Conservation (phyloP, 371 early-diverging fungal species). For the Actinomortierella ambigua region DNA sequence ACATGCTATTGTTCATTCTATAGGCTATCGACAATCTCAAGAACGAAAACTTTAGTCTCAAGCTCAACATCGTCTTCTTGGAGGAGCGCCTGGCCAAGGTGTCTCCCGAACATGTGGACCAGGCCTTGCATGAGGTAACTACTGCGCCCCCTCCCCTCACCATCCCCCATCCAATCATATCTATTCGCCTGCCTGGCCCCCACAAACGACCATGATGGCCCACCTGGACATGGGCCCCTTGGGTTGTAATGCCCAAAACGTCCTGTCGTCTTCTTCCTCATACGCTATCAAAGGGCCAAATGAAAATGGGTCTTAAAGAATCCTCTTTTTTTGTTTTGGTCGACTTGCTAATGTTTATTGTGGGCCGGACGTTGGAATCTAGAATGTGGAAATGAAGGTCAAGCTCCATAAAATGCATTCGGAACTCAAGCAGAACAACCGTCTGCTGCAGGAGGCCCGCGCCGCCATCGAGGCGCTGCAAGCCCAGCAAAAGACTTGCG, state of each 20-base stretch:
- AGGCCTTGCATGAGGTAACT: slow-evolving; percentile 60
- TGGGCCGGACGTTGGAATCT: slow-evolving; percentile 4
- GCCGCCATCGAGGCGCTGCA: slow-evolving; percentile 54
- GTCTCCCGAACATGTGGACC: slow-evolving; percentile 64
- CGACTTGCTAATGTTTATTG: neutral
- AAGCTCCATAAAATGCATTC: slow-evolving; percentile 52
- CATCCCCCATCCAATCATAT: neutral
- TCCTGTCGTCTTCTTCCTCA: too few relatives aligned
- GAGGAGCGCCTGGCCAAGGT: slow-evolving; percentile 62
- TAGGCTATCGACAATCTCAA: slow-evolving; percentile 71
- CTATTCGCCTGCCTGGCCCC: slow-evolving; percentile 6
- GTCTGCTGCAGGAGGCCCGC: slow-evolving; percentile 52
- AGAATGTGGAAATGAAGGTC: slow-evolving; percentile 64
- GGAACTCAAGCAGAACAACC: slow-evolving; percentile 57
- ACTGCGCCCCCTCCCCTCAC: neutral
- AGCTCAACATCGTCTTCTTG: slow-evolving; percentile 69
- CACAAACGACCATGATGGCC: neutral
- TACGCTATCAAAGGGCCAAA: too few relatives aligned
- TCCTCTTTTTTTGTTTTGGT: too few relatives aligned
- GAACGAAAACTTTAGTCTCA: slow-evolving; percentile 75
- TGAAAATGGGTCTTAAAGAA: too few relatives aligned
- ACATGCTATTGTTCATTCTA: neutral
- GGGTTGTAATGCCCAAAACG: too few relatives aligned
- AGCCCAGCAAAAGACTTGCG: slow-evolving; percentile 47
- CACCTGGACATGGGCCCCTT: neutral